These are phyloP conservation scores for Escallonia rubra DNA, from an alignment of 129 eudicot species.

Conservation along the genomic window DNA sequence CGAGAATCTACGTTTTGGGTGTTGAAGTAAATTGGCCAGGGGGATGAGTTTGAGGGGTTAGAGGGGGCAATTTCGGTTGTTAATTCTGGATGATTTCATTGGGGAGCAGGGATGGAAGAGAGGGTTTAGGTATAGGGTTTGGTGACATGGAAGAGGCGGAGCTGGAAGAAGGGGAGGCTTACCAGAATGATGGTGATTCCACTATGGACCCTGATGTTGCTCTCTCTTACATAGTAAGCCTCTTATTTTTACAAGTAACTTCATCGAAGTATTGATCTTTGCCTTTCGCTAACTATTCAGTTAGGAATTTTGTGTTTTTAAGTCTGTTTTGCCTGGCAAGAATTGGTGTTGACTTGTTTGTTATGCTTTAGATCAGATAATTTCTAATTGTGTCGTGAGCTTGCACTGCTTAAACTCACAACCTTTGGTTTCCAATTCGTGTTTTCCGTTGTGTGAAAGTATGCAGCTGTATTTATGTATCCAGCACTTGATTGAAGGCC, in stretches of 20 bases:
- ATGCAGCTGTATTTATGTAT: too few relatives aligned
- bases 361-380: conserved; percentile 1
- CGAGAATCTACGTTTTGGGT: conserved; percentile 16
- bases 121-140: conserved; percentile 60
- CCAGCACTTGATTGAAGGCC: too few relatives aligned
- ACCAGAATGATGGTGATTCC: conserved; percentile 33
- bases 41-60: conserved; percentile 21
- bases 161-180: conserved; percentile 93
- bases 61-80: conserved; percentile 12
- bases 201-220: conserved; percentile 59
- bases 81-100: conserved; percentile 57
- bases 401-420: background rate
- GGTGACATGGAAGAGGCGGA: conserved; percentile 57
- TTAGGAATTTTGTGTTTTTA: background rate
- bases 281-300: background rate
- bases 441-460: too few relatives aligned
- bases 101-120: conserved; percentile 63
- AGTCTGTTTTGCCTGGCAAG: background rate
- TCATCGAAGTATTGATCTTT: conserved; percentile 1
- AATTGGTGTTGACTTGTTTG: conserved; percentile 17
- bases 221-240: conserved; percentile 65
- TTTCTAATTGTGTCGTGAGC: background rate
- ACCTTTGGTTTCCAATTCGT: too few relatives aligned
- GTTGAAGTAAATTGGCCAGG: conserved; percentile 16
- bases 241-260: background rate